Conservation (phyloP, 768 basidiomycete genomes). For the Galerina marginata region DNA sequence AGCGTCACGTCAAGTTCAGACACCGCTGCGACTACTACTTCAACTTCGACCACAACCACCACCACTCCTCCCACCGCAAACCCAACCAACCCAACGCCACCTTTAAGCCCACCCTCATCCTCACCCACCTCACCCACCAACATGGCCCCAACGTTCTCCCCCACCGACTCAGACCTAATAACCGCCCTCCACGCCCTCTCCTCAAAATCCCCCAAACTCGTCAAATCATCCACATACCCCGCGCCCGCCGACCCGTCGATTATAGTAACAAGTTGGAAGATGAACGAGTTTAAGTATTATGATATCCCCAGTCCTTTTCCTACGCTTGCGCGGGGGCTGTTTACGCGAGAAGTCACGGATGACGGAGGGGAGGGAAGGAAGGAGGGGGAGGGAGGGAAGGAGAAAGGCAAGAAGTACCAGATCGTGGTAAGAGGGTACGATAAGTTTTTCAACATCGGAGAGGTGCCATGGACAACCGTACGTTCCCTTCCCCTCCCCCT, state of each 20-base stretch:
- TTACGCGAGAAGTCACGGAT: constrained; percentile 58
- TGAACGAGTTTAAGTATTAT: constrained; percentile 97
- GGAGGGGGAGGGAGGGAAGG: constrained; percentile 22
- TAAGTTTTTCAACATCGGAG: constrained; percentile 98
- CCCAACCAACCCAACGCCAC: no score
- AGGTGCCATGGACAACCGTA: constrained; percentile 94
- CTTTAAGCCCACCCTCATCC: no score
- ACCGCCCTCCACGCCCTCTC: constrained; percentile 56
- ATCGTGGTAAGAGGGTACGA: constrained; percentile 95
- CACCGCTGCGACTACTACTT: neutral
- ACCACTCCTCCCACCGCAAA: neutral
- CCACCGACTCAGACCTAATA: constrained; percentile 64
- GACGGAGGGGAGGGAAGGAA: no score
- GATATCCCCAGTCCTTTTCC: constrained; percentile 91
- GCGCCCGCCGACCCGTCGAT: constrained; percentile 63
- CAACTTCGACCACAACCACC: neutral
- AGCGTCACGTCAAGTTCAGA: no score
- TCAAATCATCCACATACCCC: constrained; percentile 59
- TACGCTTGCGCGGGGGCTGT: constrained; percentile 92
- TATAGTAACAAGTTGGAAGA: constrained; percentile 87
- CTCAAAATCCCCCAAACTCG: constrained; percentile 64
- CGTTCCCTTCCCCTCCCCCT: constrained; percentile 34
- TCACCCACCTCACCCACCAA: no score
- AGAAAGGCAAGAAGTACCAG: constrained; percentile 38
- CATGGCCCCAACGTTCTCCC: no score